These are phyloP conservation scores for Cystofilobasidium capitatum DNA, from an alignment of 768 basidiomycete genomes.

Conservation along the genomic window DNA sequence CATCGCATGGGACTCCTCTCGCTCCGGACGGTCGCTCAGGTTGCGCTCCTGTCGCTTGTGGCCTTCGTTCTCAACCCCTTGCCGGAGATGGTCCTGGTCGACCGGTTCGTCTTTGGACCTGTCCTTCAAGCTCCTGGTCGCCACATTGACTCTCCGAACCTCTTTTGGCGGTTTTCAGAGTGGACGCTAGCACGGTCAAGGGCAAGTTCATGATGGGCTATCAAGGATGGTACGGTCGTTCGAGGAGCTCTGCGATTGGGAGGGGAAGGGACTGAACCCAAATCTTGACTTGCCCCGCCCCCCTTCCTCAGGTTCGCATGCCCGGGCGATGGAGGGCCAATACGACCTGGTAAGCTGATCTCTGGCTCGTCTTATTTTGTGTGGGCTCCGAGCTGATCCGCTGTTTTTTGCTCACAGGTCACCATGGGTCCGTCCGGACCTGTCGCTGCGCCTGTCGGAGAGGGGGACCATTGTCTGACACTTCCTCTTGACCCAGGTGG, in stretches of 20 bases:
- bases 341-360: slow-evolving; percentile 48
- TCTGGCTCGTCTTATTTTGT: not conserved
- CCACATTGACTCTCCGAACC: too few species aligned
- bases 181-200: slow-evolving; percentile 62
- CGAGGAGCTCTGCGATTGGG: too few species aligned
- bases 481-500: slow-evolving; percentile 44
- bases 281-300: not conserved
- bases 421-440: slow-evolving; percentile 48
- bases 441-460: too few species aligned
- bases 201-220: slow-evolving; percentile 78
- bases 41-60: not conserved
- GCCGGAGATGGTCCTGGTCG: not conserved
- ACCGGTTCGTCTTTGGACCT: too few species aligned
- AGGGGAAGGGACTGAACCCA: not conserved
- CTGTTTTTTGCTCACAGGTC: slow-evolving; percentile 42
- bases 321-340: slow-evolving; percentile 56
- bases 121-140: too few species aligned
- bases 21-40: not conserved
- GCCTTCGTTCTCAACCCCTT: not conserved
- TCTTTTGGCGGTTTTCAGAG: not conserved
- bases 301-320: slow-evolving; percentile 55
- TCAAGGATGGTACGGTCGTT: slow-evolving; percentile 61
- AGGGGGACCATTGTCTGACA: not conserved
- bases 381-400: not conserved
- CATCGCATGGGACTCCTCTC: not conserved